Conservation (phyloP, 2,329 filamentous ascomycete species). For the Colletotrichum navitas region DNA sequence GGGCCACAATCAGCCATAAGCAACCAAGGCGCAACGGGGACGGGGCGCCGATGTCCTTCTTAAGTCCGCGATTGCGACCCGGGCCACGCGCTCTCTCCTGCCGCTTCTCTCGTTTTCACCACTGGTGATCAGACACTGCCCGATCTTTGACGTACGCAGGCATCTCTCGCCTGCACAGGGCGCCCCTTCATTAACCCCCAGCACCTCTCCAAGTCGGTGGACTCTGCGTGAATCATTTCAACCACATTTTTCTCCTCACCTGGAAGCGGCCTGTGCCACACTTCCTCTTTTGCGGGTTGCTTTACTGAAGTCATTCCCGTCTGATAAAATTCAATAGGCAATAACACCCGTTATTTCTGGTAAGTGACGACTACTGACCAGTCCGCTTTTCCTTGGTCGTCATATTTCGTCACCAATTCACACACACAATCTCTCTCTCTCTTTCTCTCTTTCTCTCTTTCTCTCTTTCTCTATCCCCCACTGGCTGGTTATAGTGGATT, state of each 20-base stretch:
- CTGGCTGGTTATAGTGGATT: neutral
- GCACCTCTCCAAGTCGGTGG: neutral
- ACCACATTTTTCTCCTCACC: neutral
- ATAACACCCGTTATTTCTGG: conserved; percentile 7
- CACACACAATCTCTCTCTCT: neutral
- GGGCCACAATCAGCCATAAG: conserved; percentile 16
- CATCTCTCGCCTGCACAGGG: neutral
- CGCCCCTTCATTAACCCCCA: conserved; percentile 24
- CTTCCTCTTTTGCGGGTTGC: neutral
- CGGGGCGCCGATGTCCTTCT: conserved; percentile 26
- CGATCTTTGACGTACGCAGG: conserved; percentile 26
- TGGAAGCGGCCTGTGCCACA: neutral
- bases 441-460: neutral
- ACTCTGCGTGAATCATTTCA: neutral
- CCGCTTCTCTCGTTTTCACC: conserved; percentile 17
- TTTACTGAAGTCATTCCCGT: neutral
- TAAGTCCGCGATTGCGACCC: conserved; percentile 33
- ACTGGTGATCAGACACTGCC: conserved; percentile 33
- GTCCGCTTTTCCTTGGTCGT: conserved; percentile 12
- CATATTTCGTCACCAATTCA: conserved; percentile 24
- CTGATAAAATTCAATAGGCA: neutral
- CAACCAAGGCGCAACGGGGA: conserved; percentile 26
- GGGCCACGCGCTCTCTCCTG: conserved; percentile 11
- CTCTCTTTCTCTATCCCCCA: neutral
- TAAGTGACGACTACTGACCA: conserved; percentile 21